phyloP scores from a whole-genome alignment of 78 protist species.

The Emiliania huxleyi region DNA sequence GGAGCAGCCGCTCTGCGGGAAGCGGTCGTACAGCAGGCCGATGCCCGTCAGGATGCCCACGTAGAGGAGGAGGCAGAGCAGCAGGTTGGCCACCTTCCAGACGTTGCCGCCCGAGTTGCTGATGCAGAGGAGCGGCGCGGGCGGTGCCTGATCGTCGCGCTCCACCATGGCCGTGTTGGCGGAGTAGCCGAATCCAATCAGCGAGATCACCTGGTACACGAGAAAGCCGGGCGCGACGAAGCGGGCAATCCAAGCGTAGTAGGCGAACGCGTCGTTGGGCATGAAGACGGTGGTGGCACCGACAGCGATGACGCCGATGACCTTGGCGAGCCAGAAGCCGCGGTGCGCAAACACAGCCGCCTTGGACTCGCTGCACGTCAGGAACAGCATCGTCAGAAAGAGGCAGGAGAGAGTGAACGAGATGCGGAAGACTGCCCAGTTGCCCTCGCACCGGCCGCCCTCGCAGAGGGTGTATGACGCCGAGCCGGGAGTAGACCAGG shows the following conservation, averaged over 20 bases:
- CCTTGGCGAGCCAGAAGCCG: constrained; percentile 14
- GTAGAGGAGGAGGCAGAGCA: background rate
- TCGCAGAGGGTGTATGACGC: background rate
- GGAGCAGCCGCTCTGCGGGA: background rate
- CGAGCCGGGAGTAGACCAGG: background rate
- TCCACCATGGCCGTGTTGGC: background rate
- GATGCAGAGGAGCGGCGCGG: background rate
- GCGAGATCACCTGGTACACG: background rate
- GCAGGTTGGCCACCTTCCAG: background rate
- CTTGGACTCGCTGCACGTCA: background rate
- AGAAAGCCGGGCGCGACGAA: background rate
- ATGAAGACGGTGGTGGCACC: background rate
- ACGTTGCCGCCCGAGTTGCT: background rate
- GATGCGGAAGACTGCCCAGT: constrained; percentile 7
- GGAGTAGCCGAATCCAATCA: background rate
- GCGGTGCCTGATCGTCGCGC: background rate
- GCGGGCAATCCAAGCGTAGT: constrained; percentile 1
- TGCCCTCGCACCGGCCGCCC: background rate
- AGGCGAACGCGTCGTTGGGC: constrained; percentile 11
- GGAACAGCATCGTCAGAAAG: background rate
- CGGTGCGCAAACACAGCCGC: background rate
- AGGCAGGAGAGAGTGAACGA: background rate
- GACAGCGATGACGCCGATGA: background rate
- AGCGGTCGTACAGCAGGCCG: background rate
- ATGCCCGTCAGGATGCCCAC: background rate